Evolutionary conservation across 768 basidiomycete genomes (phyloP).

Genomic region (Daedalea quercina): DNA sequence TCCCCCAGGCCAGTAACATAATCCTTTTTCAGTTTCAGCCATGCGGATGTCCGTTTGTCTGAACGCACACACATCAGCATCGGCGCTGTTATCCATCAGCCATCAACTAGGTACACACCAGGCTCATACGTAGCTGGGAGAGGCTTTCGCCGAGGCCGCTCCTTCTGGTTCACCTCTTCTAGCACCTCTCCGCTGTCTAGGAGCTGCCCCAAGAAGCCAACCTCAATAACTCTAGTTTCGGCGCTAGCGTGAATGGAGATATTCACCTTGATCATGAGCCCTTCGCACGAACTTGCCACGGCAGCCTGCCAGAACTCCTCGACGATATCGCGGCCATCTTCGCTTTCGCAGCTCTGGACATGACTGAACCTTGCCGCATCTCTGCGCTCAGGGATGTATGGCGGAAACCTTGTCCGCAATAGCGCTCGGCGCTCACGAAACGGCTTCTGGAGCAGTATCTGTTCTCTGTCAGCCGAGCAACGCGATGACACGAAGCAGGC

Average conservation of each 20-base stretch:
- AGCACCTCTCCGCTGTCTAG: conserved; percentile 47
- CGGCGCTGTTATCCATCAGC: neutral
- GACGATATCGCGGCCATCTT: conserved; percentile 51
- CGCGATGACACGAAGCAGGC: conserved; percentile 8
- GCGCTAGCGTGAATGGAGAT: neutral
- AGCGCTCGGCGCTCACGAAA: conserved; percentile 67
- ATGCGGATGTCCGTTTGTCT: conserved; percentile 80
- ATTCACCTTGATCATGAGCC: conserved; percentile 93
- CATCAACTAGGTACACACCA: conserved; percentile 26
- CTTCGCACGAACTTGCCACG: conserved; percentile 76
- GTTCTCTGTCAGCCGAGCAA: conserved; percentile 3
- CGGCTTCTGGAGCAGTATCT: conserved; percentile 63
- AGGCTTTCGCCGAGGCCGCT: conserved; percentile 48
- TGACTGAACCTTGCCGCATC: conserved; percentile 60
- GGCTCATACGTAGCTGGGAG: conserved; percentile 85
- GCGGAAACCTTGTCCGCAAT: conserved; percentile 57
- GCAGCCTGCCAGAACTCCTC: conserved; percentile 73
- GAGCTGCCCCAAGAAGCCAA: conserved; percentile 34
- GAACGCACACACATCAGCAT: conserved; percentile 9
- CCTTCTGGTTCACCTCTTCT: conserved; percentile 29
- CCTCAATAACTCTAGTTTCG: neutral
- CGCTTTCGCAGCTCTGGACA: conserved; percentile 66
- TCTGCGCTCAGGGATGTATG: conserved; percentile 36
- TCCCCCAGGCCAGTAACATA: conserved; percentile 80
- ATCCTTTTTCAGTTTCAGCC: conserved; percentile 92